A percentile compares a stretch with the other conserved stretches of the same genome.
These are phyloP conservation scores for Cordyceps farinosa DNA, from an alignment of 2,329 filamentous ascomycete species.

Conservation along the genomic window DNA sequence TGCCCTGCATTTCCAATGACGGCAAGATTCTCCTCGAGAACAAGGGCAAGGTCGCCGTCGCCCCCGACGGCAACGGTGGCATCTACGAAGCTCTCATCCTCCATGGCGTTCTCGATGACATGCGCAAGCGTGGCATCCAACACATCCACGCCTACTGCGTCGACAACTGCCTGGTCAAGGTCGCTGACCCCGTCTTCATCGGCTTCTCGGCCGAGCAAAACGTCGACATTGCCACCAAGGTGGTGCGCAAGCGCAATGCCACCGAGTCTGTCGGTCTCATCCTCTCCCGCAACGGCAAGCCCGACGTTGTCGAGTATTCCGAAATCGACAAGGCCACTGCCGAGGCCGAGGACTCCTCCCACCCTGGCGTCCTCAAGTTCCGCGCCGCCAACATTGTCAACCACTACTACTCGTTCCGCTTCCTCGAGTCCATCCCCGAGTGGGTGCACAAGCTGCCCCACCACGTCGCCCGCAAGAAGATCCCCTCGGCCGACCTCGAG, in stretches of 20 bases:
- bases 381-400: constrained; percentile 99
- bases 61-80: constrained; percentile 94
- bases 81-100: constrained; percentile 88
- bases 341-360: constrained; percentile 79
- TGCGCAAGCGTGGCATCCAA: constrained; percentile 83
- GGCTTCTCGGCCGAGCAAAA: constrained; percentile 85
- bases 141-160: constrained; percentile 98
- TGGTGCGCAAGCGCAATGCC: constrained; percentile 96
- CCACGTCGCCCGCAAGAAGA: constrained; percentile 98
- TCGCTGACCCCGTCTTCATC: constrained; percentile 94
- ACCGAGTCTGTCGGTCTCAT: constrained; percentile 96
- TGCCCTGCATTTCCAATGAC: constrained; percentile 95
- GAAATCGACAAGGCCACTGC: constrained; percentile 90
- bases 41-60: constrained; percentile 88
- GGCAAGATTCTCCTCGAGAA: constrained; percentile 93
- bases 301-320: constrained; percentile 97
- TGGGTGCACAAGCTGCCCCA: constrained; percentile 87
- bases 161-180: constrained; percentile 98
- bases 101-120: constrained; percentile 78
- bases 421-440: constrained; percentile 83
- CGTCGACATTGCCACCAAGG: constrained; percentile 96
- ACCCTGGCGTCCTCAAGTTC: constrained; percentile 84
- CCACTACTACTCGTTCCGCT: constrained; percentile 96
- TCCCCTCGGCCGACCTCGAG: constrained; percentile 74
- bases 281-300: constrained; percentile 89